These are phyloP conservation scores for Verticillium tricorpus DNA, from an alignment of 2,329 filamentous ascomycete genomes.

Conservation along the genomic window DNA sequence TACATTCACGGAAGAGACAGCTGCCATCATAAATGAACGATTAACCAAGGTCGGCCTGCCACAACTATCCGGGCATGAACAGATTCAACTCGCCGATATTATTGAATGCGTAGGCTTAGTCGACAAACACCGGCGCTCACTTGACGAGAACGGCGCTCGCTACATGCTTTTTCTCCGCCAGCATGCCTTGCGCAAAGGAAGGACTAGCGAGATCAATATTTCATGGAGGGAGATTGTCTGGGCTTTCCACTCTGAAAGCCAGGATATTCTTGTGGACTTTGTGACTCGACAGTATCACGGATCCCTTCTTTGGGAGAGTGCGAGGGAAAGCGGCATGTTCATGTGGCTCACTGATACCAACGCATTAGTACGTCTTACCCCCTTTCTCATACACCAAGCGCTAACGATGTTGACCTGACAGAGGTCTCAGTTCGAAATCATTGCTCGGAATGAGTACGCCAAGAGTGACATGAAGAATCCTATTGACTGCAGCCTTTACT, in stretches of 20 bases:
- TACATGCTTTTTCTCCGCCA: constrained; percentile 87
- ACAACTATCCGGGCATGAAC: constrained; percentile 77
- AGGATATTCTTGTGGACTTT: constrained; percentile 85
- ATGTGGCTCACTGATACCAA: constrained; percentile 85
- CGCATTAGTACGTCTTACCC: constrained; percentile 60
- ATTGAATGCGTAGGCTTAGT: constrained; percentile 80
- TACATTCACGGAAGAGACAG: constrained; percentile 66
- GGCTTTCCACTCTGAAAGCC: constrained; percentile 79
- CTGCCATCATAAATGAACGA: constrained; percentile 67
- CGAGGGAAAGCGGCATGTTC: constrained; percentile 82
- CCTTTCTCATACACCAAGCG: constrained; percentile 17
- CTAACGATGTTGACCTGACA: constrained; percentile 25
- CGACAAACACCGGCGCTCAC: constrained; percentile 79
- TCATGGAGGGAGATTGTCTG: constrained; percentile 78
- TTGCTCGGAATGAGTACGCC: constrained; percentile 91
- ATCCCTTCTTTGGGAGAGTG: constrained; percentile 78
- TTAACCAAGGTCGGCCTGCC: constrained; percentile 71
- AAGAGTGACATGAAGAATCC: constrained; percentile 84
- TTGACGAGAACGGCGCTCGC: constrained; percentile 84
- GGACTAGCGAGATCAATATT: constrained; percentile 61
- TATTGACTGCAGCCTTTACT: constrained; percentile 85
- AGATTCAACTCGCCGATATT: constrained; percentile 80
- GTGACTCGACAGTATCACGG: constrained; percentile 76
- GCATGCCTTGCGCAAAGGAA: constrained; percentile 65
- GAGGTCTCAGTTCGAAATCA: constrained; percentile 78